phyloP scores from a whole-genome alignment of 169 alveolate genomes.

The Theileria parva region DNA sequence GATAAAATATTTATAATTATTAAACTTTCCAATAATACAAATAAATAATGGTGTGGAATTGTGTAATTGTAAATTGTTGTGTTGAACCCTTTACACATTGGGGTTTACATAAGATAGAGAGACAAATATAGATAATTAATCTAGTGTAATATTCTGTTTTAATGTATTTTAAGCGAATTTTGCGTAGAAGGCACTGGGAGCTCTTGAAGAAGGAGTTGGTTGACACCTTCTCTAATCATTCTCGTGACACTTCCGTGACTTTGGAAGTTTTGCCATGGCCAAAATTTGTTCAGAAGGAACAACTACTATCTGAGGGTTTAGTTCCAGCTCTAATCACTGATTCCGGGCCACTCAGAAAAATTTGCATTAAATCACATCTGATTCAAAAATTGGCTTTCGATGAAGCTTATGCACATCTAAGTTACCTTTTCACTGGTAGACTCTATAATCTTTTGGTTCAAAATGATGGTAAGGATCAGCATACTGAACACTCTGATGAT shows the following conservation, averaged over 20 bases:
- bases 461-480: neutral
- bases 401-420: conserved; percentile 81
- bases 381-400: conserved; percentile 80
- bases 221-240: conserved; percentile 35
- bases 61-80: neutral
- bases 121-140: neutral
- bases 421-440: conserved; percentile 79
- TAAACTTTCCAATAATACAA: neutral
- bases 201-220: conserved; percentile 43
- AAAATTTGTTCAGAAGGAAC: conserved; percentile 62
- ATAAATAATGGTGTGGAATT: neutral
- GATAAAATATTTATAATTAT: too few species aligned
- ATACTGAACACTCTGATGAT: neutral
- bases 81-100: neutral
- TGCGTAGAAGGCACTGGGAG: conserved; percentile 59
- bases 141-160: neutral
- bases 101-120: neutral
- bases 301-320: conserved; percentile 49
- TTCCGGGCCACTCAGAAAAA: conserved; percentile 65
- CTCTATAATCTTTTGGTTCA: conserved; percentile 69
- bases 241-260: conserved; percentile 48
- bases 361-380: conserved; percentile 59
- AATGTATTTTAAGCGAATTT: conserved; percentile 52
- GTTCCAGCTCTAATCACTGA: conserved; percentile 74
- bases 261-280: conserved; percentile 59